Percentiles rank a stretch among this genome's conserved stretches.
These are phyloP conservation scores for Metschnikowia noctiluminum DNA, from an alignment of 805 yeast species.

Conservation along the genomic window DNA sequence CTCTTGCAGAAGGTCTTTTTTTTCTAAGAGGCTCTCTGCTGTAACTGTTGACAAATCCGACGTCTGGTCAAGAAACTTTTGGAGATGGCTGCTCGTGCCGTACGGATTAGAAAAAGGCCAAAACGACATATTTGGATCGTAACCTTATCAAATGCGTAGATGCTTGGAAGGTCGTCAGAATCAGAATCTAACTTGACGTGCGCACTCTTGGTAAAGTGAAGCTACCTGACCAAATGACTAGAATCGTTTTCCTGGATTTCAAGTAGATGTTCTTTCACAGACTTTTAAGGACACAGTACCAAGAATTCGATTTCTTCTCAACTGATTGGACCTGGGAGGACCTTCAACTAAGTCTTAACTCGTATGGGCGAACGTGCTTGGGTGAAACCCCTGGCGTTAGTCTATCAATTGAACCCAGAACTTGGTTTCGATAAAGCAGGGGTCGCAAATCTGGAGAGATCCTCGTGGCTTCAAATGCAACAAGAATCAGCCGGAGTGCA, in stretches of 20 bases:
- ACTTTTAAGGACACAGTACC: too few species aligned
- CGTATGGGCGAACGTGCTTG: not conserved
- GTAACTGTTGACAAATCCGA: slow-evolving; percentile 30
- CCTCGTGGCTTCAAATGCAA: not conserved
- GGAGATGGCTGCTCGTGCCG: slow-evolving; percentile 36
- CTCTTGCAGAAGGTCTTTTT: slow-evolving; percentile 35
- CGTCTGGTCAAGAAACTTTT: slow-evolving; percentile 38
- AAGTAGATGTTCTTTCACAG: too few species aligned
- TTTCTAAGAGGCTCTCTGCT: slow-evolving; percentile 33
- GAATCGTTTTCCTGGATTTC: not conserved
- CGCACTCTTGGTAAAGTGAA: too few species aligned
- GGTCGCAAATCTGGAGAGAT: too few species aligned
- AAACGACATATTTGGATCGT: slow-evolving; percentile 32
- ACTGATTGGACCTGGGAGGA: too few species aligned
- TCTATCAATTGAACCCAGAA: too few species aligned
- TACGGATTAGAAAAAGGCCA: slow-evolving; percentile 44
- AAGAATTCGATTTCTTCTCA: too few species aligned
- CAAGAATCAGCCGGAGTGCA: not conserved
- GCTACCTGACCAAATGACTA: not conserved
- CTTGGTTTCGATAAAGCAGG: too few species aligned
- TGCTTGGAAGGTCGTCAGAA: too few species aligned
- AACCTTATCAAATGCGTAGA: too few species aligned
- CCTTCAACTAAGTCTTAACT: not conserved
- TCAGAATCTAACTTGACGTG: too few species aligned
- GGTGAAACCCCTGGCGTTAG: not conserved